Evolutionary conservation across 495 filamentous ascomycete species (phyloP).

Genomic region (Penicillium paradoxum): DNA sequence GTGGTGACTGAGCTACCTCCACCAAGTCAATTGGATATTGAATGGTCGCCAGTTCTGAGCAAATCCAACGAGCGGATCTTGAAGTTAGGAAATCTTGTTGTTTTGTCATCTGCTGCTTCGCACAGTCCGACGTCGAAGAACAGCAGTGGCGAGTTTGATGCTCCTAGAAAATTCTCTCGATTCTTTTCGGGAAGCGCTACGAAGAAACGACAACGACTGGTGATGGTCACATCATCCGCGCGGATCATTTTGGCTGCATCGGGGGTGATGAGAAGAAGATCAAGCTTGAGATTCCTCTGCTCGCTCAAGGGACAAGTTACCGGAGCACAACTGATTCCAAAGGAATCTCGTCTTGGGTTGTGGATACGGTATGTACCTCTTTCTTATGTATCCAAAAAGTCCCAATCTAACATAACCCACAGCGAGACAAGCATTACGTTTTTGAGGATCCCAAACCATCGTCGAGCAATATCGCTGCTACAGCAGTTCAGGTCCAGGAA

Average conservation of each 20-base stretch:
- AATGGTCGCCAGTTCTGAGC: conserved; percentile 96
- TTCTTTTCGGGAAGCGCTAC: conserved; percentile 86
- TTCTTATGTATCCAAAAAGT: not conserved
- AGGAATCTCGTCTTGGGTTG: conserved; percentile 79
- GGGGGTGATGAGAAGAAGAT: conserved; percentile 94
- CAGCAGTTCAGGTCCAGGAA: conserved; percentile 61
- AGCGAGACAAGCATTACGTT: conserved; percentile 86
- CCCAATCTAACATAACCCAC: conserved; percentile 13
- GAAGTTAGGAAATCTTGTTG: conserved; percentile 85
- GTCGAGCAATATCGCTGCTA: conserved; percentile 41
- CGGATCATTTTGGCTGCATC: conserved; percentile 82
- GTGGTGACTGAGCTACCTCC: conserved; percentile 94
- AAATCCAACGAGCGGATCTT: conserved; percentile 88
- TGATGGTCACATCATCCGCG: conserved; percentile 91
- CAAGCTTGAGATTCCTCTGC: conserved; percentile 81
- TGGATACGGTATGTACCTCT: conserved; percentile 75
- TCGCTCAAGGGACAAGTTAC: conserved; percentile 68
- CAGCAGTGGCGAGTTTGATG: conserved; percentile 53
- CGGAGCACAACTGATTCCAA: conserved; percentile 75
- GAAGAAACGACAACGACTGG: conserved; percentile 89
- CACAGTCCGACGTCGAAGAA: conserved; percentile 64
- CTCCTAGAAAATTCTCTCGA: conserved; percentile 78
- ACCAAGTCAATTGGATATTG: conserved; percentile 94
- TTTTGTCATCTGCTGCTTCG: conserved; percentile 66
- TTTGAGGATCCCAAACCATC: conserved; percentile 84